Conservation (phyloP, 148 eudicot species). For the Fallopia convolvulus region DNA sequence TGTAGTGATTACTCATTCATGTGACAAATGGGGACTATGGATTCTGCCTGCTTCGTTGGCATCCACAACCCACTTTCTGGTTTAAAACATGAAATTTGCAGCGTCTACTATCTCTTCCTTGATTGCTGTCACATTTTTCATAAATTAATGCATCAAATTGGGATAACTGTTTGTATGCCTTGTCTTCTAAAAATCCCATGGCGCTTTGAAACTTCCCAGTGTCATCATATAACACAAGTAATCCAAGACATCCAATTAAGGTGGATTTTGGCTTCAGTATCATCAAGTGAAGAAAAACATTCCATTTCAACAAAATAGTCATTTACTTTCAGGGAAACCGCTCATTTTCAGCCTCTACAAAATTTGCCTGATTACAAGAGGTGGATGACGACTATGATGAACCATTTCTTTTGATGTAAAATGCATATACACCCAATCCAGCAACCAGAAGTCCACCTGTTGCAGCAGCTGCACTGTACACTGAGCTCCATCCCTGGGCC, state of each 20-base stretch:
- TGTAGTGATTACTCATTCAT: background rate
- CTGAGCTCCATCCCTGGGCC: constrained; percentile 56
- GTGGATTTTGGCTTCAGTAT: too few relatives aligned
- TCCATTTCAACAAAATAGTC: background rate
- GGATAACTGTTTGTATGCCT: too few relatives aligned
- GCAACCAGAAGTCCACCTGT: too few relatives aligned
- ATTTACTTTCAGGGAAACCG: background rate
- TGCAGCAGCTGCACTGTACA: constrained; percentile 60
- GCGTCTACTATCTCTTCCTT: background rate
- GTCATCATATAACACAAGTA: too few relatives aligned
- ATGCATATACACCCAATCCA: constrained; percentile 55
- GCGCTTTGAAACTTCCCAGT: too few relatives aligned
- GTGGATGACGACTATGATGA: constrained; percentile 12
- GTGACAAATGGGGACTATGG: background rate
- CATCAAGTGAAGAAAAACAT: too few relatives aligned
- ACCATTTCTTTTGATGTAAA: constrained; percentile 45
- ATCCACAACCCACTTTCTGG: background rate
- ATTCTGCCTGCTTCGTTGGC: background rate
- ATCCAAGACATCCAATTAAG: too few relatives aligned
- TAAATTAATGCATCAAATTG: background rate
- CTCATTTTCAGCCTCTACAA: background rate
- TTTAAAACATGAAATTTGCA: background rate
- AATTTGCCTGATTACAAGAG: background rate
- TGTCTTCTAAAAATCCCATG: too few relatives aligned
- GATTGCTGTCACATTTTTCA: background rate